These are phyloP conservation scores for Aspergillus luchuensis DNA, from an alignment of 2,329 filamentous ascomycete genomes.

Conservation along the genomic window DNA sequence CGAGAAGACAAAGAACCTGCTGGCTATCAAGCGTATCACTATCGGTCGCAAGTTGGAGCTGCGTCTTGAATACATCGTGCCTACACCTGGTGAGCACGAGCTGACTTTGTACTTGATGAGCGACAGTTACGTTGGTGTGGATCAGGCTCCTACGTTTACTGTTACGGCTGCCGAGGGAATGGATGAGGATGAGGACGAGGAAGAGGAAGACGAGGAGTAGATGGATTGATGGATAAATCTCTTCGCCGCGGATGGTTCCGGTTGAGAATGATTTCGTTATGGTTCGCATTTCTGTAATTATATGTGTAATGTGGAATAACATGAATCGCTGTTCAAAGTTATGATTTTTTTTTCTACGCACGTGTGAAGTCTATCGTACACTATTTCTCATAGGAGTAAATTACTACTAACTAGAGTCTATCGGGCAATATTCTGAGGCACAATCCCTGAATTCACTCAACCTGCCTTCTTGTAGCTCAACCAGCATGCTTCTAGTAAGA, in stretches of 20 bases:
- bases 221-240: not conserved
- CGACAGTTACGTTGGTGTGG: slow-evolving; percentile 94
- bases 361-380: no score
- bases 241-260: not conserved
- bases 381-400: no score
- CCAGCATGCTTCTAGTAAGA: no score
- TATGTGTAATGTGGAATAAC: slow-evolving; percentile 15
- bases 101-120: slow-evolving; percentile 94
- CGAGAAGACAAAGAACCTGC: slow-evolving; percentile 79
- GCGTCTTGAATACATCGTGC: slow-evolving; percentile 84
- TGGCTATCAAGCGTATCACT: slow-evolving; percentile 93
- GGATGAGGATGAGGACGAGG: slow-evolving; percentile 90
- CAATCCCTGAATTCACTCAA: no score
- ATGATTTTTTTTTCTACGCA: no score
- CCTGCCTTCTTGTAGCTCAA: no score
- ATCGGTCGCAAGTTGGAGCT: slow-evolving; percentile 77
- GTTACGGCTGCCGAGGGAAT: slow-evolving; percentile 87
- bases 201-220: slow-evolving; percentile 65
- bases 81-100: slow-evolving; percentile 80
- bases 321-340: not conserved
- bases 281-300: slow-evolving; percentile 15
- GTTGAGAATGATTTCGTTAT: not conserved
- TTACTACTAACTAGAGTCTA: no score
- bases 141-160: slow-evolving; percentile 89
- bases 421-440: no score